Evolutionary conservation across 208 protist genomes (phyloP), one percentile per base, ranked within the genome.

Genomic region (Porcisia hertigi): DNA sequence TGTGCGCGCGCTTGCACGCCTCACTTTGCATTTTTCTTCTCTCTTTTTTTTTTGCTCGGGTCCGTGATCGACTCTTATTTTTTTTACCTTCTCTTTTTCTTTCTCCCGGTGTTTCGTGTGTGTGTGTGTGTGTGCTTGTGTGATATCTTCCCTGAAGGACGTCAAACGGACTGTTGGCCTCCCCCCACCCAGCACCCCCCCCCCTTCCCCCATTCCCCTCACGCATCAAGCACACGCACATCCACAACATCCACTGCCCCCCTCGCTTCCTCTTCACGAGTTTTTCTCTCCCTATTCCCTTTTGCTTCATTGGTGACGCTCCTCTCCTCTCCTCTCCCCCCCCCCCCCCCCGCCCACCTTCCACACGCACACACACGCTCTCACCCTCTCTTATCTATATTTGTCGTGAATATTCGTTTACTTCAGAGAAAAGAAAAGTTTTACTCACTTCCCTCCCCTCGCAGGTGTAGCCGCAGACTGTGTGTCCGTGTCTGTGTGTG

Each of bases 151-250:
- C 23, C 34, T 64, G 16, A 64, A 23, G 59, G 34, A 43, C 59
- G 59, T 34, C 34, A 64, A 64, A 64, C 59, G 34, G 36, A 64
- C 59, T 64, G 59, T 64, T 64, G 59, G 59, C 59, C 7, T 64
- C 59, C 11, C 3, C 34, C 59, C 30, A 25, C 59, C 16, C 49
- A 53, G n/a, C n/a, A n/a, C n/a, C n/a, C n/a, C n/a, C n/a, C n/a
- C n/a, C n/a, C n/a, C n/a, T n/a, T n/a, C n/a, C n/a, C n/a, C n/a
- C n/a, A n/a, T n/a, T n/a, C 49, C 16, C 49, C 49, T 53, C 49
- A 43, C 11, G 0, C 25, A 64, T n/a, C 6, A 34, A 18, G 34
- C 14, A 39, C 34, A 0, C 25, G 3, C 8, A 0, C 12, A 23
- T 30, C 30, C 30, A 2, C 34, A 0, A 59, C 23, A 23, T 25